Conservation (phyloP, 768 basidiomycete species). For the Leccinum pellstonianum region DNA sequence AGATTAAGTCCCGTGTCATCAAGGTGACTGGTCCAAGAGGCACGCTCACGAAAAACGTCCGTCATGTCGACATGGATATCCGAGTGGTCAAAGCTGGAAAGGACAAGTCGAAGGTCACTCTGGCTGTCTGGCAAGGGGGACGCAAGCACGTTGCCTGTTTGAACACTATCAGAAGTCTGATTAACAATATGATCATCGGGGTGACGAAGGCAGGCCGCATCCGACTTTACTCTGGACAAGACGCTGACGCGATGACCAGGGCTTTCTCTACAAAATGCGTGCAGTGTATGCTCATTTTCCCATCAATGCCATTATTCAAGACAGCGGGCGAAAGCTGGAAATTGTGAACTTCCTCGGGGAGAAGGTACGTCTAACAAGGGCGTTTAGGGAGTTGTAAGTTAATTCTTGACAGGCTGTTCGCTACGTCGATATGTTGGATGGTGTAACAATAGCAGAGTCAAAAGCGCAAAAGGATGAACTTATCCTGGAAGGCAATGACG, state of each 20-base stretch:
- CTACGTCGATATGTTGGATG: constrained; percentile 87
- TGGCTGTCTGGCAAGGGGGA: constrained; percentile 97
- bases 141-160: constrained; percentile 99
- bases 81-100: constrained; percentile 72
- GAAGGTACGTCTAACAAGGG: constrained; percentile 55
- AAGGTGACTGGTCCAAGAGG: constrained; percentile 92
- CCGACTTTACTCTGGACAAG: neutral
- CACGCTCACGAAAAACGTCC: constrained; percentile 86
- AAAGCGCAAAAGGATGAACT: constrained; percentile 94
- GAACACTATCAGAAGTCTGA: constrained; percentile 91
- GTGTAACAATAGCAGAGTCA: constrained; percentile 82
- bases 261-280: constrained; percentile 99
- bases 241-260: constrained; percentile 45
- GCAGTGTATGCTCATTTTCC: constrained; percentile 99
- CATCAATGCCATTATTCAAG: constrained; percentile 95
- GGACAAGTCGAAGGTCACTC: constrained; percentile 68
- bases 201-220: constrained; percentile 76
- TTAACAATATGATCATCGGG: constrained; percentile 96
- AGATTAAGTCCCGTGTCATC: constrained; percentile 89
- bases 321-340: constrained; percentile 67
- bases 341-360: constrained; percentile 96
- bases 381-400: neutral
- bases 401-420: constrained; percentile 68
- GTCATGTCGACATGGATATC: constrained; percentile 94
- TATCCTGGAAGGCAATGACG: constrained; percentile 91